Evolutionary conservation across 139 green algal genomes (phyloP).

Genomic region (Chlamydomonas applanata): DNA sequence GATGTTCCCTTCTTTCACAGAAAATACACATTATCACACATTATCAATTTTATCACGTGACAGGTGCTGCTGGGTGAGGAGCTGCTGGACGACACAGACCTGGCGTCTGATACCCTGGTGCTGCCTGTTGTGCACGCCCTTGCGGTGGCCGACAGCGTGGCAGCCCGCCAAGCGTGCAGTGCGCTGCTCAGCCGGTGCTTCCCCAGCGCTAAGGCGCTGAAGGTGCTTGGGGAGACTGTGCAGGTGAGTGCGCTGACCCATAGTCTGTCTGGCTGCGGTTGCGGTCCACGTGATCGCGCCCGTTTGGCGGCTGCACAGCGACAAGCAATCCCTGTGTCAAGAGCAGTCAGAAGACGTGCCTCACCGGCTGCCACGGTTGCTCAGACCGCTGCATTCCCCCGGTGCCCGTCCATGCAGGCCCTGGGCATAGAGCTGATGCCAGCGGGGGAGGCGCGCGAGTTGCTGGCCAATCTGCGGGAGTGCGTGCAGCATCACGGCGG

Average conservation of each 20-base stretch:
- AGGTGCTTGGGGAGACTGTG: background rate
- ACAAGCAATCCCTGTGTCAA: too few species aligned
- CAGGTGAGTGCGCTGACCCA: constrained; percentile 2
- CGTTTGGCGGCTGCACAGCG: too few species aligned
- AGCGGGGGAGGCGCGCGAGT: background rate
- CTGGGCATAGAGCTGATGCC: background rate
- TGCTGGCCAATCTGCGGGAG: background rate
- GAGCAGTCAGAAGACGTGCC: too few species aligned
- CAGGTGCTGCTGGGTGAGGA: background rate
- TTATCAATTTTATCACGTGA: too few species aligned
- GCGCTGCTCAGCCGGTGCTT: background rate
- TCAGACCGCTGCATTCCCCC: too few species aligned
- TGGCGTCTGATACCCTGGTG: constrained; percentile 5
- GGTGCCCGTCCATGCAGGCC: too few species aligned
- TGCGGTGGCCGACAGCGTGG: background rate
- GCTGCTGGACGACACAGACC: background rate
- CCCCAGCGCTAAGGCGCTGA: background rate
- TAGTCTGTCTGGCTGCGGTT: too few species aligned
- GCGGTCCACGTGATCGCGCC: too few species aligned
- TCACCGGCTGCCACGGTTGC: too few species aligned
- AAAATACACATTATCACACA: too few species aligned
- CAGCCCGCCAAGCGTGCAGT: background rate
- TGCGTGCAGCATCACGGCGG: background rate
- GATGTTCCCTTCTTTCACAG: too few species aligned
- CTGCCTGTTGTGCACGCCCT: constrained; percentile 4